phyloP scores from a whole-genome alignment of 2,329 filamentous ascomycete genomes.

The Botrytis medusae region DNA sequence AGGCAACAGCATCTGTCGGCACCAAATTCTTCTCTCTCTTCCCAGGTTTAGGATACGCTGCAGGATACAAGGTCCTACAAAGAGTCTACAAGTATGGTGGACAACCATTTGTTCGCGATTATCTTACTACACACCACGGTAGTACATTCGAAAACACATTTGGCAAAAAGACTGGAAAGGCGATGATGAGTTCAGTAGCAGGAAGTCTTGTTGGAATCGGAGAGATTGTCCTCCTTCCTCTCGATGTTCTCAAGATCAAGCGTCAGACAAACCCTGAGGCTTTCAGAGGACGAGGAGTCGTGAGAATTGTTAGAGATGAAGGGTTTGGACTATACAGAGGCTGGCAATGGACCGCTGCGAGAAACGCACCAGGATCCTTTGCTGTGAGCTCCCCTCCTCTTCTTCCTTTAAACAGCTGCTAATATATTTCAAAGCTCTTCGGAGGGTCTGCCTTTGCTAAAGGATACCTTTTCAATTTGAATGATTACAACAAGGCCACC shows the following conservation, averaged over 20 bases:
- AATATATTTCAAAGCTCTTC: conserved; percentile 66
- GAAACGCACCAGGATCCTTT: conserved; percentile 95
- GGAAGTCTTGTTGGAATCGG: conserved; percentile 96
- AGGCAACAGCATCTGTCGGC: conserved; percentile 66
- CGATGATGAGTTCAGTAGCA: conserved; percentile 94
- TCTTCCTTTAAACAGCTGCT: conserved; percentile 30
- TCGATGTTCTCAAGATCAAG: conserved; percentile 99
- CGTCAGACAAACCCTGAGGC: conserved; percentile 98
- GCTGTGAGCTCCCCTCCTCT: conserved; percentile 62
- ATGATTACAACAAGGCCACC: conserved; percentile 91
- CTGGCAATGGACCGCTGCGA: conserved; percentile 95
- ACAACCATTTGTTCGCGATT: conserved; percentile 92
- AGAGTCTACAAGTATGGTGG: conserved; percentile 98
- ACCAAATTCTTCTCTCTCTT: conserved; percentile 94
- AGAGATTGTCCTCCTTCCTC: conserved; percentile 90
- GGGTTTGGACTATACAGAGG: conserved; percentile 94
- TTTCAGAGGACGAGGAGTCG: conserved; percentile 87
- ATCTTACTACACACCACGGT: conserved; percentile 75
- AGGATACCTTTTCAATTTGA: conserved; percentile 86
- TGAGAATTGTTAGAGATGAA: conserved; percentile 89
- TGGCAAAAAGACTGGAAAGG: conserved; percentile 96
- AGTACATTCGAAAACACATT: conserved; percentile 84
- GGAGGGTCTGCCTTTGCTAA: conserved; percentile 97
- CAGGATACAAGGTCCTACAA: conserved; percentile 96
- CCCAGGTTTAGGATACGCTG: conserved; percentile 94